Conservation (phyloP, 2,329 filamentous ascomycete species). For the Cordyceps cicadae region DNA sequence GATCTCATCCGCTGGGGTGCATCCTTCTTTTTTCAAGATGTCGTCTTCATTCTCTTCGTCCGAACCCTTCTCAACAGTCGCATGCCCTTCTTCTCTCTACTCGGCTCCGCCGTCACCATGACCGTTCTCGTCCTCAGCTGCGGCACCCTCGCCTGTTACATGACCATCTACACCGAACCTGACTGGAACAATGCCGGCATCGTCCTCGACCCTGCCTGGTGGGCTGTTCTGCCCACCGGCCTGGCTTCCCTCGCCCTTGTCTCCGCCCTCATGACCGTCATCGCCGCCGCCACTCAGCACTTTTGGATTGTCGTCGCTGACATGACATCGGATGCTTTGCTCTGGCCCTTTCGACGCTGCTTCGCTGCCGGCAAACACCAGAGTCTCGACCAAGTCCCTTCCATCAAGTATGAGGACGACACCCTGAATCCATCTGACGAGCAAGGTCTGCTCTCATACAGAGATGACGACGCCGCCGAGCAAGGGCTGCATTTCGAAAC, state of each 20-base stretch:
- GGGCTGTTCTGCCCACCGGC: constrained; percentile 9
- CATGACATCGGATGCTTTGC: constrained; percentile 6
- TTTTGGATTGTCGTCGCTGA: constrained; percentile 8
- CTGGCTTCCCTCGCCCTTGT: constrained; percentile 10
- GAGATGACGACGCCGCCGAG: constrained; percentile 7
- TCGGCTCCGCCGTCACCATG: constrained; percentile 10
- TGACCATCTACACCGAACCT: constrained; percentile 11
- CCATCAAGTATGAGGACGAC: constrained; percentile 10
- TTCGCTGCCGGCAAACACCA: background rate
- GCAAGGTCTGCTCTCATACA: background rate
- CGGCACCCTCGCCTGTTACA: constrained; percentile 10
- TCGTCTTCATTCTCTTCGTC: constrained; percentile 7
- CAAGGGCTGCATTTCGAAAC: constrained; percentile 10
- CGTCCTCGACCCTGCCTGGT: constrained; percentile 11
- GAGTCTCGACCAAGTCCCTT: background rate
- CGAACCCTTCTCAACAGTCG: constrained; percentile 8
- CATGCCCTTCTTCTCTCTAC: background rate
- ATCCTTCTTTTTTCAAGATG: constrained; percentile 12
- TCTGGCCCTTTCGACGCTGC: constrained; percentile 4
- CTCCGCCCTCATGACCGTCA: background rate
- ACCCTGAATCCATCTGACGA: background rate
- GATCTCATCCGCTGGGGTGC: constrained; percentile 6
- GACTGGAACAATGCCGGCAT: constrained; percentile 11
- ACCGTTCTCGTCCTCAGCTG: constrained; percentile 37
- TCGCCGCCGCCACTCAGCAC: constrained; percentile 8